Evolutionary conservation across 768 basidiomycete species (phyloP).

Genomic region (Lentinula edodes): DNA sequence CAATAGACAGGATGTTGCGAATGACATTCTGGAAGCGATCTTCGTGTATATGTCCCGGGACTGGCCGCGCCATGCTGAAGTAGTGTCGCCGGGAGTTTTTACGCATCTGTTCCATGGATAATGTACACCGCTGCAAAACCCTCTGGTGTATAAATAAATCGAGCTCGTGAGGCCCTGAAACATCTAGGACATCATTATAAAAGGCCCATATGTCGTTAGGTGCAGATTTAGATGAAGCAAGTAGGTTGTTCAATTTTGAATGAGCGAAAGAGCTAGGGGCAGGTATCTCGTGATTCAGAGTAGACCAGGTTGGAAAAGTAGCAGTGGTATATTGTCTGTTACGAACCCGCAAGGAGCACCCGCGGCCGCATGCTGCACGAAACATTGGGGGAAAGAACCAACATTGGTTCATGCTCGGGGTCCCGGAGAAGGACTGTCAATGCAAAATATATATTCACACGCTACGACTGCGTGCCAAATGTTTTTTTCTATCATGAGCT

Average conservation of each 20-base stretch:
- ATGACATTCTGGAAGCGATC: slow-evolving; percentile 62
- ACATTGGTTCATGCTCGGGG: not conserved
- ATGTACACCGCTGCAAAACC: slow-evolving; percentile 64
- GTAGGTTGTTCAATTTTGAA: not conserved
- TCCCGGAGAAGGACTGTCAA: not conserved
- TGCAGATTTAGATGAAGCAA: slow-evolving; percentile 14
- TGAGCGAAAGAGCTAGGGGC: not conserved
- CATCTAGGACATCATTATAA: slow-evolving; percentile 54
- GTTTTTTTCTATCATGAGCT: too few relatives aligned
- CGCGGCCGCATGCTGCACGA: not conserved
- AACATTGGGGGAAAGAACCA: slow-evolving; percentile 3
- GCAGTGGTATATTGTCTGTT: not conserved
- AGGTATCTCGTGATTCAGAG: not conserved
- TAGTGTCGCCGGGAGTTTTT: slow-evolving; percentile 35
- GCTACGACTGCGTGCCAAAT: not conserved
- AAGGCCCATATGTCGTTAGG: slow-evolving; percentile 57
- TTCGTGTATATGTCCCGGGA: slow-evolving; percentile 53
- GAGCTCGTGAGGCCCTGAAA: slow-evolving; percentile 40
- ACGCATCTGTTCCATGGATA: slow-evolving; percentile 40
- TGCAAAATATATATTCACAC: not conserved
- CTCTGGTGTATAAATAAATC: slow-evolving; percentile 64
- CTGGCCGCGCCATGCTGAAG: slow-evolving; percentile 27
- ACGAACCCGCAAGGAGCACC: not conserved
- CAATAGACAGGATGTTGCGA: slow-evolving; percentile 58
- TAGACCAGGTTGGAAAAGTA: not conserved